Evolutionary conservation across 139 green algal species (phyloP).

Genomic region (Chlorella sp.): DNA sequence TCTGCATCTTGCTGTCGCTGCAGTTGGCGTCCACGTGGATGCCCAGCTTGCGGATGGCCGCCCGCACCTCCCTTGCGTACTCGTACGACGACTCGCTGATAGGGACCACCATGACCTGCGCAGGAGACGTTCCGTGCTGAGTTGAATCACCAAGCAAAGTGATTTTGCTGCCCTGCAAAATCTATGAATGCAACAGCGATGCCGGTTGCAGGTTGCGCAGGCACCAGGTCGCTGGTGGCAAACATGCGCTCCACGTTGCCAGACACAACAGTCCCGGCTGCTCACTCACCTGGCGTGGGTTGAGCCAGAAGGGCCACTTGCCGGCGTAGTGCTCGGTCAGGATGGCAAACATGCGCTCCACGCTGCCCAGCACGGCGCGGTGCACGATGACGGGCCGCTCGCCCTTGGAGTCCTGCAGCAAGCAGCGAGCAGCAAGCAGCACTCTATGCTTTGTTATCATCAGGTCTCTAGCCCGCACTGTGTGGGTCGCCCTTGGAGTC

Average conservation of each 20-base stretch:
- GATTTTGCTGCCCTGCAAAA: no score
- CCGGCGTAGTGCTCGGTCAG: conserved; percentile 96
- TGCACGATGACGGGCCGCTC: conserved; percentile 95
- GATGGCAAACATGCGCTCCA: conserved; percentile 99
- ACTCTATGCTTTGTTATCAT: no score
- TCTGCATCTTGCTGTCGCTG: conserved; percentile 92
- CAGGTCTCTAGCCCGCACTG: no score
- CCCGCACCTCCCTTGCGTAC: conserved; percentile 73
- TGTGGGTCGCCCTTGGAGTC: conserved; percentile 18
- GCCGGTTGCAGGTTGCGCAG: no score
- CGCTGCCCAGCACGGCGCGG: conserved; percentile 87
- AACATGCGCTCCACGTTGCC: conserved; percentile 98
- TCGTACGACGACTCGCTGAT: conserved; percentile 71
- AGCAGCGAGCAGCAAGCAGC: neutral
- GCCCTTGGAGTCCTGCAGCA: neutral
- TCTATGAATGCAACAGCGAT: no score
- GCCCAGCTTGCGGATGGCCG: conserved; percentile 45
- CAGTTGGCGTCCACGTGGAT: conserved; percentile 79
- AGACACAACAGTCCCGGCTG: conserved; percentile 58
- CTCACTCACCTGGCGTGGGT: conserved; percentile 69
- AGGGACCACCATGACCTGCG: conserved; percentile 97
- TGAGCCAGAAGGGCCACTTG: conserved; percentile 98
- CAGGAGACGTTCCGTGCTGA: no score
- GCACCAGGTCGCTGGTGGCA: no score
- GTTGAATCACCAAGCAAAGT: no score